phyloP scores from a whole-genome alignment of 163 green algal genomes.

The Scenedesmus sp. region DNA sequence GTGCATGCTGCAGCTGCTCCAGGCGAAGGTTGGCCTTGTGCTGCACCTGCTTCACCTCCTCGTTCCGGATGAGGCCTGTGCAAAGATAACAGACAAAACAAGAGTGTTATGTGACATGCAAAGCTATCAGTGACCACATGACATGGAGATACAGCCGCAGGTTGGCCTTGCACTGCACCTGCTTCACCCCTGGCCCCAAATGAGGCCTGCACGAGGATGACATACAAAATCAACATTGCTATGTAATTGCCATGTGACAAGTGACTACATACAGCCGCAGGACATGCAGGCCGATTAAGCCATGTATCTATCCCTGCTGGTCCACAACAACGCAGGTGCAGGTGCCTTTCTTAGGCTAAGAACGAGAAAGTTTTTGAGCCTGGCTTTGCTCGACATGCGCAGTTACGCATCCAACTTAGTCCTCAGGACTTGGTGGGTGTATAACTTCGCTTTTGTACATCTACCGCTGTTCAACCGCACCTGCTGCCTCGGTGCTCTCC shows the following conservation, averaged over 20 bases:
- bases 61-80: slow-evolving; percentile 13
- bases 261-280: not conserved
- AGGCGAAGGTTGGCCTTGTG: not conserved
- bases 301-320: not conserved
- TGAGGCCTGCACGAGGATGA: not conserved
- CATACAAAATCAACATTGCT: not conserved
- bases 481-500: slow-evolving; percentile 4
- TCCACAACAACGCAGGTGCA: too few relatives aligned
- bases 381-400: not conserved
- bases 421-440: too few relatives aligned
- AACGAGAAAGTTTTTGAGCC: not conserved
- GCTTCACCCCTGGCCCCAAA: not conserved
- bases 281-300: not conserved
- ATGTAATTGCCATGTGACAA: too few relatives aligned
- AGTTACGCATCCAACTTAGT: too few relatives aligned
- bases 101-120: not conserved
- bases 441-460: not conserved
- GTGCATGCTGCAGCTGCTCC: not conserved
- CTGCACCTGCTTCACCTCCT: slow-evolving; percentile 22
- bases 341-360: too few relatives aligned
- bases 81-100: not conserved
- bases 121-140: not conserved
- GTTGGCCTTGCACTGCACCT: not conserved
- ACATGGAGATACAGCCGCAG: not conserved
- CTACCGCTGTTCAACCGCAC: not conserved